Base-by-base conservation (phyloP, 495 filamentous ascomycete genomes). In the Aspergillus heteromorphus region DNA sequence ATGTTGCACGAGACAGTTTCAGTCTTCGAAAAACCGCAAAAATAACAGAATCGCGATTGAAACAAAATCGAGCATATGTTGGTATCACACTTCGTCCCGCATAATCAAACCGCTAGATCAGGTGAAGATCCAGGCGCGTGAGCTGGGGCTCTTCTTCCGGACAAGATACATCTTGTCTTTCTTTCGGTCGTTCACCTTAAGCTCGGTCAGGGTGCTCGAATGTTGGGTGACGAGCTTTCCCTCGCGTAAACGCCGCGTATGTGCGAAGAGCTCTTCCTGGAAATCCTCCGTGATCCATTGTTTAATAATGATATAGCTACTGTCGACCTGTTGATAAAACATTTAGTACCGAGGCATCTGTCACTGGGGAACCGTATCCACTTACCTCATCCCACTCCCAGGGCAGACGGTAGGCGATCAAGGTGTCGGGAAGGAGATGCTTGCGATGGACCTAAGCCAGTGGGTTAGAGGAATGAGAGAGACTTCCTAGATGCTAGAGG, bases 251-350 rank as follows among this genome's bases (percentile, higher is more conserved):
- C 80, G 73, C 51, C 77, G 73, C 9, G 87, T 88, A 73, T 92
- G 87, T 11, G 79, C 72, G 73, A 88, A 92, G 45, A 92, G 81
- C 45, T 83, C 69, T 42, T 87, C 79, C 60, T 90, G 88, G 61
- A 89, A 80, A 56, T 83, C 78, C 66, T 90, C 84, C 38, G 78
- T 76, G 56, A 92, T 82, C 83, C 82, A 90, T 50, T 81, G 76
- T 66, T 88, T 88, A 75, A 92, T 89, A 51, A 92, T 69, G 51
- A 92, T 76, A 57, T 83, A 91, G 49, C 87, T 82, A 45, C 79
- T 75, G 57, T 92, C 86, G 72, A 79, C 61, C 66, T 70, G 42
- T 51, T 30, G 10, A 19, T 13, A n/a, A 50, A 48, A 19, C 14
- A 20, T 27, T 55, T 49, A 52, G 41, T 45, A 40, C 50, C 7